A percentile compares a stretch with the other conserved stretches of the same genome.
These are phyloP conservation scores for Microbotryum violaceum DNA, from an alignment of 1,284 basidiomycete species.

Conservation along the genomic window DNA sequence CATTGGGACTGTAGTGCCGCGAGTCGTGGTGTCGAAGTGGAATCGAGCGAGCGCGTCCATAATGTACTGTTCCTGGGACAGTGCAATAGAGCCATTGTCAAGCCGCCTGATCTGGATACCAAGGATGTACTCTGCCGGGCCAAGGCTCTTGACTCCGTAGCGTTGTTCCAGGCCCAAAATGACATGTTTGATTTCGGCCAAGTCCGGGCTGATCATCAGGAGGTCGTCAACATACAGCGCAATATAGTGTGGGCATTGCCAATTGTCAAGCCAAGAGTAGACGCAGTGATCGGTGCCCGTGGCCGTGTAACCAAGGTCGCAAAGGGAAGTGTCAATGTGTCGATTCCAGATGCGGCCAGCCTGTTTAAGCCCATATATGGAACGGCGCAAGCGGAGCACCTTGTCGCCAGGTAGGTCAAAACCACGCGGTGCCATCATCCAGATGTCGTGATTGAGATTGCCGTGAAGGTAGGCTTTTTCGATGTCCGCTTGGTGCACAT, in stretches of 20 bases:
- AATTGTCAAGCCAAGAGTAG: constrained; percentile 1
- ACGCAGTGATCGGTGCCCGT: constrained; percentile 33
- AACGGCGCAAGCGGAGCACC: too few species aligned
- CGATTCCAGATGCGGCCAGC: constrained; percentile 42
- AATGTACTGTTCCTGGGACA: constrained; percentile 41
- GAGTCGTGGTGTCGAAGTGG: background rate
- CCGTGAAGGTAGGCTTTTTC: too few species aligned
- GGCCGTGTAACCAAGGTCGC: constrained; percentile 32
- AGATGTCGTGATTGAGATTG: too few species aligned
- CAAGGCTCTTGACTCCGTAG: constrained; percentile 40
- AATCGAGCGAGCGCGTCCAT: constrained; percentile 39
- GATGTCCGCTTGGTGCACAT: too few species aligned
- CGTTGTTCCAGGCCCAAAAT: constrained; percentile 33
- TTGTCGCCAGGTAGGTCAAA: too few species aligned
- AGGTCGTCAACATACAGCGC: constrained; percentile 42
- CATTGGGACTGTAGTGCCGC: background rate
- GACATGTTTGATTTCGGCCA: constrained; percentile 28
- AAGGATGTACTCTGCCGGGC: constrained; percentile 39
- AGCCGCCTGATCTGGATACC: constrained; percentile 41
- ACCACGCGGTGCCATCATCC: too few species aligned
- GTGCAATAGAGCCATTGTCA: constrained; percentile 35
- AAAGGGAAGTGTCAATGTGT: constrained; percentile 33
- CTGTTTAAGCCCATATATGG: constrained; percentile 44
- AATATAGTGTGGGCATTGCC: constrained; percentile 15
- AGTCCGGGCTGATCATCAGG: constrained; percentile 31